phyloP scores from a whole-genome alignment of 768 basidiomycete species.

The Solioccasus polychromus region DNA sequence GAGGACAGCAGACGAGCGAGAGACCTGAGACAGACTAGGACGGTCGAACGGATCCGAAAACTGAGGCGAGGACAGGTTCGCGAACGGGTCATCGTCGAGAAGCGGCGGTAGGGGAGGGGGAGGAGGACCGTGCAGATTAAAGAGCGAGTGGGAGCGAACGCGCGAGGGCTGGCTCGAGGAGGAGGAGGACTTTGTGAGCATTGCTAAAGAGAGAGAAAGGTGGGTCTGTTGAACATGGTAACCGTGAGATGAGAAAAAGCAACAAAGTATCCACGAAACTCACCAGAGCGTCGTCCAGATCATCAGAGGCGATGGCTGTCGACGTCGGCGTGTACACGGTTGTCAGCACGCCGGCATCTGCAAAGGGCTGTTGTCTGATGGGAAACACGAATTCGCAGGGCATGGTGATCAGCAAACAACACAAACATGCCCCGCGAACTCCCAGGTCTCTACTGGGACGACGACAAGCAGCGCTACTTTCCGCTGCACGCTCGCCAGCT shows the following conservation, averaged over 20 bases:
- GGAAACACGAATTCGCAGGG: background rate
- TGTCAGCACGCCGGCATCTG: no score
- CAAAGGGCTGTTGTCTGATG: background rate
- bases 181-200: background rate
- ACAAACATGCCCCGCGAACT: conserved; percentile 48
- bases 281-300: background rate
- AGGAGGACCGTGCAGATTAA: background rate
- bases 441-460: conserved; percentile 59
- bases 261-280: background rate
- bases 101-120: conserved; percentile 25
- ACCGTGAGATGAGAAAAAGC: background rate
- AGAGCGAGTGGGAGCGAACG: conserved; percentile 17
- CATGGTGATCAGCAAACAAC: no score
- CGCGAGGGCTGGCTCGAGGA: conserved; percentile 8
- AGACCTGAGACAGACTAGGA: conserved; percentile 8
- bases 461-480: conserved; percentile 52
- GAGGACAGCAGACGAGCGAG: conserved; percentile 10
- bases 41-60: background rate
- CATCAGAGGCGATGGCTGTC: no score
- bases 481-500: conserved; percentile 28
- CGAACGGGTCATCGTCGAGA: conserved; percentile 74
- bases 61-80: conserved; percentile 42
- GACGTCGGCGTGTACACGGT: no score
- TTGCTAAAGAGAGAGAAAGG: background rate
- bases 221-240: background rate